Conservation (phyloP, 139 green algal species). For the Chlorokybus atmophyticus region DNA sequence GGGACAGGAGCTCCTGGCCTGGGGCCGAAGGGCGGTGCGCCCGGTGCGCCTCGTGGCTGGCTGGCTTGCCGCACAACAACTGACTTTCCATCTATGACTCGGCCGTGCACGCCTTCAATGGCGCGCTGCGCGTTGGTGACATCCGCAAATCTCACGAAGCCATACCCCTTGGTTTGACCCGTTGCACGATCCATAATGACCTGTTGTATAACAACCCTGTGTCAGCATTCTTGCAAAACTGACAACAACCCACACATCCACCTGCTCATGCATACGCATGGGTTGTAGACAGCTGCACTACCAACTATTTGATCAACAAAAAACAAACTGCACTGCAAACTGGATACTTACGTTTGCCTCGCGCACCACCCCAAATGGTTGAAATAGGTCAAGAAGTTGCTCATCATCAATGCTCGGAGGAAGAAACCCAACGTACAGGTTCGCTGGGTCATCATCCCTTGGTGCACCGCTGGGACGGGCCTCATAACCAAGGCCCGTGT, state of each 20-base stretch:
- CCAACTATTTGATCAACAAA: too few species aligned
- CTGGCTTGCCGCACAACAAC: conserved; percentile 36
- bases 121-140: conserved; percentile 2
- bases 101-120: conserved; percentile 24
- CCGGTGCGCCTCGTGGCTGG: not conserved
- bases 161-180: conserved; percentile 23
- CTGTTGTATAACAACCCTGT: too few species aligned
- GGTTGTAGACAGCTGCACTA: too few species aligned
- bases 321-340: too few species aligned
- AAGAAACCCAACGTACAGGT: conserved; percentile 29
- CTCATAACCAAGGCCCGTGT: not conserved
- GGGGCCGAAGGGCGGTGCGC: not conserved
- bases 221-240: too few species aligned
- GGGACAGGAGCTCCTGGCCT: not conserved
- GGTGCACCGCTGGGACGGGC: not conserved
- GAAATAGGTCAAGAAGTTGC: conserved; percentile 15
- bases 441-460: conserved; percentile 23
- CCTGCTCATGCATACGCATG: too few species aligned
- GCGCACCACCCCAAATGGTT: conserved; percentile 13
- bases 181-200: conserved; percentile 26
- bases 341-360: conserved; percentile 18
- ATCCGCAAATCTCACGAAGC: conserved; percentile 26
- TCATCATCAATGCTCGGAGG: conserved; percentile 15
- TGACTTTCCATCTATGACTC: conserved; percentile 24
- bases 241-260: too few species aligned